Percentiles rank a stretch among this genome's conserved stretches.
Conservation (phyloP, 306 rosid species). For the Argentina anserina region DNA sequence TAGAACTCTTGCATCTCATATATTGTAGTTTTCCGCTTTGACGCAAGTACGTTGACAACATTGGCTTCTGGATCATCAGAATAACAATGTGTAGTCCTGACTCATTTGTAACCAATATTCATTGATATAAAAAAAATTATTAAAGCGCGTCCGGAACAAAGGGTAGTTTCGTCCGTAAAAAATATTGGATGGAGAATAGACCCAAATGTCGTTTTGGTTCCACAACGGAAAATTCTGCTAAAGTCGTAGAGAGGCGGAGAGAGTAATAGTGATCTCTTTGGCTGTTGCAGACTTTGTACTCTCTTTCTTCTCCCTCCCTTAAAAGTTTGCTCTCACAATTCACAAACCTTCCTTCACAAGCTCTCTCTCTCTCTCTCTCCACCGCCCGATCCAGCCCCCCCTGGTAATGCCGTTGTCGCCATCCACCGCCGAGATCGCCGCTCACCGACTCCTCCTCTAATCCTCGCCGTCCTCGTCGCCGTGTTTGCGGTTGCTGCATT, state of each 20-base stretch:
- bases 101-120: too few species aligned
- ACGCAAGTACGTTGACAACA: too few species aligned
- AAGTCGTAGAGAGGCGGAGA: background rate
- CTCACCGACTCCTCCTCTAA: background rate
- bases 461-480: background rate
- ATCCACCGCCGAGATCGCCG: conserved; percentile 28
- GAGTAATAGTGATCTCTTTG: background rate
- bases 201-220: background rate
- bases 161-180: background rate
- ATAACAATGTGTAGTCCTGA: too few species aligned
- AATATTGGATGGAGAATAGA: background rate
- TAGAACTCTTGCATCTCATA: too few species aligned
- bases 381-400: conserved; percentile 35
- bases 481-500: background rate
- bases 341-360: conserved; percentile 54
- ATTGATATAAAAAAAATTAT: too few species aligned
- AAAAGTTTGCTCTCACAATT: background rate
- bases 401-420: conserved; percentile 43
- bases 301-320: conserved; percentile 11
- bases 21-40: too few species aligned
- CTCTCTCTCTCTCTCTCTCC: conserved; percentile 26
- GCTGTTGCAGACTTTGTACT: background rate
- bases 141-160: background rate
- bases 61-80: too few species aligned
- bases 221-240: background rate